phyloP scores from a whole-genome alignment of 176 grass and related monocot species.

The Aegilops umbellulata region DNA sequence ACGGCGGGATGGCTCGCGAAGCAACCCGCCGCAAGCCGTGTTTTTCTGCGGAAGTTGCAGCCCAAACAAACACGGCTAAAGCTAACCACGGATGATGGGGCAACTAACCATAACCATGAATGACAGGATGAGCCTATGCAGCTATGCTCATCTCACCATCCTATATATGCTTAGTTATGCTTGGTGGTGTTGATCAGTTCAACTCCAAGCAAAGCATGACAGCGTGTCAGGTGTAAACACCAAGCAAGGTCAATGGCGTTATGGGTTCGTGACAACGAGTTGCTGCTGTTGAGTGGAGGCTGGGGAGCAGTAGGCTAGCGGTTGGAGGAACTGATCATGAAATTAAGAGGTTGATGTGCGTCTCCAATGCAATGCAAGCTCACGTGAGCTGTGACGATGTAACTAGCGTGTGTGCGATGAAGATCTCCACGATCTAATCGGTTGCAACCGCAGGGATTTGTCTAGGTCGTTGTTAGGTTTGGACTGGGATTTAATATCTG shows the following conservation, averaged over 20 bases:
- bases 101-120: not conserved
- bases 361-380: constrained; percentile 30
- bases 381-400: constrained; percentile 37
- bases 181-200: constrained; percentile 17
- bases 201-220: not conserved
- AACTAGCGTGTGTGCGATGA: constrained; percentile 5
- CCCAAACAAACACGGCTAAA: not conserved
- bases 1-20: not conserved
- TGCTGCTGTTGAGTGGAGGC: not conserved
- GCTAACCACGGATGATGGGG: not conserved
- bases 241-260: constrained; percentile 29
- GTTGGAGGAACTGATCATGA: constrained; percentile 9
- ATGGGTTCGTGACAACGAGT: not conserved
- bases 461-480: not conserved
- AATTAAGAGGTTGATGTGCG: not conserved
- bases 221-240: not conserved
- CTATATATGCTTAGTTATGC: not conserved
- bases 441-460: constrained; percentile 23
- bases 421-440: not conserved
- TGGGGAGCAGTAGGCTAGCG: not conserved
- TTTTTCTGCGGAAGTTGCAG: not conserved
- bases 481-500: constrained; percentile 14
- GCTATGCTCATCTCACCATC: not conserved
- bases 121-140: not conserved
- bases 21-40: not conserved